Evolutionary conservation across 2,329 filamentous ascomycete species (phyloP).

Genomic region (Phialophora expanda): DNA sequence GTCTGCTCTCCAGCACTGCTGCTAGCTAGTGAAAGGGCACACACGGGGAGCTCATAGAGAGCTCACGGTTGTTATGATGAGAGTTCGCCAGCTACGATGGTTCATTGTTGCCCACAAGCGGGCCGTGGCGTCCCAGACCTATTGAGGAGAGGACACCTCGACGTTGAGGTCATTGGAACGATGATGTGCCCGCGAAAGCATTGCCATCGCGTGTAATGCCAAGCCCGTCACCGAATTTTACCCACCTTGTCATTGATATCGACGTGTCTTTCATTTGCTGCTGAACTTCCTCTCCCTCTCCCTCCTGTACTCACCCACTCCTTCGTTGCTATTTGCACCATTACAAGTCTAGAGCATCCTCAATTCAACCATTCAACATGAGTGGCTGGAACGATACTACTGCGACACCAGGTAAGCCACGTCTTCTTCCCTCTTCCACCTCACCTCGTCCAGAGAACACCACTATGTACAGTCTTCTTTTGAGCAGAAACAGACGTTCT

Average conservation of each 20-base stretch:
- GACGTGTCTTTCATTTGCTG: neutral
- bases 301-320: neutral
- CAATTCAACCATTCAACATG: neutral
- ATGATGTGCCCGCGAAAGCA: neutral
- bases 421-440: neutral
- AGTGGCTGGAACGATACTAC: neutral
- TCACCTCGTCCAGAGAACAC: neutral
- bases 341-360: neutral
- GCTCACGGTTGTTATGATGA: neutral
- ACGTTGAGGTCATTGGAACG: neutral
- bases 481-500: constrained; percentile 4
- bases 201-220: neutral
- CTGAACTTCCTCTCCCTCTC: neutral
- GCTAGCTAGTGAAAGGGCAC: neutral
- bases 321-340: neutral
- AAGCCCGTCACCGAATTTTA: neutral
- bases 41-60: neutral
- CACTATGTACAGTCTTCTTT: constrained; percentile 16
- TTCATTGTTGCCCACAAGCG: neutral
- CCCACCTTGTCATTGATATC: neutral
- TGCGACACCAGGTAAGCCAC: constrained; percentile 1
- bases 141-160: neutral
- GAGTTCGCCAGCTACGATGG: neutral
- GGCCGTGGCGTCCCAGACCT: neutral
- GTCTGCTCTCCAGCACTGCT: neutral